phyloP scores from a whole-genome alignment of 805 yeast species.

The Pichia deserticola region DNA sequence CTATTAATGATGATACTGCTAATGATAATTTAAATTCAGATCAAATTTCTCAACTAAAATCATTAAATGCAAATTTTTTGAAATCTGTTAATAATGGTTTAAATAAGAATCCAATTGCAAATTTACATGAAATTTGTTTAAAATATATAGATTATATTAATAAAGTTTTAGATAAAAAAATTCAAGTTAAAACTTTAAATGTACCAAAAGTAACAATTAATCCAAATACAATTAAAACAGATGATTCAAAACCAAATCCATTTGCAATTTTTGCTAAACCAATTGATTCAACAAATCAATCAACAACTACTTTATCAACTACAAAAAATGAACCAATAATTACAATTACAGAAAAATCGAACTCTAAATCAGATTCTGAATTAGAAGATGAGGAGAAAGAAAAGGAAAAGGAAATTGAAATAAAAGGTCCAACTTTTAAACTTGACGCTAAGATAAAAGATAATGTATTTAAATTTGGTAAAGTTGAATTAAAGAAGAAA shows the following conservation, averaged over 20 bases:
- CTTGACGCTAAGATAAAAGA: slow-evolving; percentile 38
- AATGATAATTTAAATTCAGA: slow-evolving; percentile 14
- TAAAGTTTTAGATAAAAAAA: slow-evolving; percentile 26
- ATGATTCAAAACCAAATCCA: slow-evolving; percentile 11
- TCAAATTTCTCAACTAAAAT: slow-evolving; percentile 45
- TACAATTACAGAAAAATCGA: background rate
- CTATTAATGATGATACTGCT: too few species aligned
- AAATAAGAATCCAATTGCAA: slow-evolving; percentile 40
- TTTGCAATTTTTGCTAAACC: slow-evolving; percentile 9
- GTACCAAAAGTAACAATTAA: slow-evolving; percentile 20
- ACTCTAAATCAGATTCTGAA: slow-evolving; percentile 11
- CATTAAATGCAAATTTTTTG: slow-evolving; percentile 56
- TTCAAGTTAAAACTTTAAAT: slow-evolving; percentile 20
- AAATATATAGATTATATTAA: slow-evolving; percentile 52
- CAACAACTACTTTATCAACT: background rate
- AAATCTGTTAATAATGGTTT: slow-evolving; percentile 39
- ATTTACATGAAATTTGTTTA: slow-evolving; percentile 46
- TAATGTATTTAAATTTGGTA: slow-evolving; percentile 43
- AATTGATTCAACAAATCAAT: background rate
- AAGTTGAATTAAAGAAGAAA: slow-evolving; percentile 26
- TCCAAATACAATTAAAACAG: slow-evolving; percentile 6
- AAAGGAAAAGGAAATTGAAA: slow-evolving; percentile 41
- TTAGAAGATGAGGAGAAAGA: slow-evolving; percentile 32
- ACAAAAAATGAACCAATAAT: too few species aligned
- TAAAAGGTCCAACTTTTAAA: slow-evolving; percentile 66